Evolutionary conservation across 768 basidiomycete species (phyloP), one percentile per base, ranked within the genome.

Genomic region (Hirschioporus abietinus): DNA sequence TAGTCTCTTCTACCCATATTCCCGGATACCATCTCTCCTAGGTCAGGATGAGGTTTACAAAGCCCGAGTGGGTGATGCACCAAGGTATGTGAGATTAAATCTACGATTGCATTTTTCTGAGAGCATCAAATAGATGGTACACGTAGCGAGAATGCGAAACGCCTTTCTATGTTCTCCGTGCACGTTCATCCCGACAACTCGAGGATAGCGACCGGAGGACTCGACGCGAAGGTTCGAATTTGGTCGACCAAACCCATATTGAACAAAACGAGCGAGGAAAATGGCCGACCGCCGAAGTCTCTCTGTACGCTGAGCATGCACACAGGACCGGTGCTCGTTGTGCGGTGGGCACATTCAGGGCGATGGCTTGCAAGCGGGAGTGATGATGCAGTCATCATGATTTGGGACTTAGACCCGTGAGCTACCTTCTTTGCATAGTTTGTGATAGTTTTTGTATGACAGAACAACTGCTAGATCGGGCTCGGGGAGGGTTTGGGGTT

Each of bases 191-290:
- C 96, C 0, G 96, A 99, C 73, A 93, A 93, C 69, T 95, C 93
- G 23, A 87, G 96, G 20, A 90, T 99, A 71, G 96, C 97, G n/a
- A 99, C 96, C 0, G 97, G 95, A 30, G 95, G 96, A 1, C 83
- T 99, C 65, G 96, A 99, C 76, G 91, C 93, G 57, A 96, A 95
- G 80, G 88, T 99, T 68, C 91, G 95, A 63, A 93, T 99, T 78
- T 99, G 96, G 96, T 92, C 92, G 68, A 99, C 97, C 0, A 89
- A 92, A 68, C 96, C 97, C 0, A 96, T 99, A 70, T 80, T 99
- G n/a, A 88, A 88, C 69, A 78, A 84, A 17, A 83, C 86, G 58
- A 81, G 92, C 30, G 87, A 92, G 73, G 76, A 78, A 68, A 85
- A 88, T 60, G 84, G 89, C 67, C 82, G 85, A 65, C 88, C 92